Evolutionary conservation across 257 asterid genomes (phyloP).

Genomic region (Rubia yunnanensis): DNA sequence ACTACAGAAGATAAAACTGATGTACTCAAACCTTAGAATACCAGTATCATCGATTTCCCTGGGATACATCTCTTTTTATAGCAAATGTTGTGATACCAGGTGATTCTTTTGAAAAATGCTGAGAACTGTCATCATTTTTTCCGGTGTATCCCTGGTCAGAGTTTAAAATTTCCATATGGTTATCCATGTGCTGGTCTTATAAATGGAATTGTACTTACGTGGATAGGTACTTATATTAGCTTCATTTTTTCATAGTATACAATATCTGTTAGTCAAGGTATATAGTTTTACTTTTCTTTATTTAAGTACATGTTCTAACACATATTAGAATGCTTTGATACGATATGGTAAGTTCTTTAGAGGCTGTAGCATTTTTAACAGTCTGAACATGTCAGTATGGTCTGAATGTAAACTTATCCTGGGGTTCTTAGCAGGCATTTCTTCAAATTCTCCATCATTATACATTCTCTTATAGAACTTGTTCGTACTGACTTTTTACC

Average conservation of each 20-base stretch:
- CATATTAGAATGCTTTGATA: background rate
- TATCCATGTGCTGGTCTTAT: background rate
- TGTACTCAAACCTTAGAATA: background rate
- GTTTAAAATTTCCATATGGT: background rate
- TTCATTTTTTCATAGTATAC: background rate
- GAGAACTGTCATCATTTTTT: background rate
- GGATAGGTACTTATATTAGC: background rate
- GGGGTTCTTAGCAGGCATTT: background rate
- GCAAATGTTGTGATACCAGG: background rate
- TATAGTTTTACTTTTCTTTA: background rate
- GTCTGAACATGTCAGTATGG: background rate
- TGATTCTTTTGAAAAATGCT: background rate
- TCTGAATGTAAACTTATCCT: background rate
- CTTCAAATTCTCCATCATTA: background rate
- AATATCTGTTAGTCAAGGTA: background rate
- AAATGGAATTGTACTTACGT: background rate
- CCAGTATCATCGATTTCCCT: background rate
- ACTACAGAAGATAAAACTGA: background rate
- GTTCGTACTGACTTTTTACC: slow-evolving; percentile 7
- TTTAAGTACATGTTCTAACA: background rate
- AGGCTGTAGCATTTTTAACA: background rate
- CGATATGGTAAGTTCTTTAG: background rate
- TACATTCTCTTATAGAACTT: background rate
- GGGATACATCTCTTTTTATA: background rate
- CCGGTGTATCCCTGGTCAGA: background rate